Percentiles rank a stretch among this genome's conserved stretches.
Evolutionary conservation across 768 basidiomycete genomes (phyloP).

Genomic region (Austroboletus festivus): DNA sequence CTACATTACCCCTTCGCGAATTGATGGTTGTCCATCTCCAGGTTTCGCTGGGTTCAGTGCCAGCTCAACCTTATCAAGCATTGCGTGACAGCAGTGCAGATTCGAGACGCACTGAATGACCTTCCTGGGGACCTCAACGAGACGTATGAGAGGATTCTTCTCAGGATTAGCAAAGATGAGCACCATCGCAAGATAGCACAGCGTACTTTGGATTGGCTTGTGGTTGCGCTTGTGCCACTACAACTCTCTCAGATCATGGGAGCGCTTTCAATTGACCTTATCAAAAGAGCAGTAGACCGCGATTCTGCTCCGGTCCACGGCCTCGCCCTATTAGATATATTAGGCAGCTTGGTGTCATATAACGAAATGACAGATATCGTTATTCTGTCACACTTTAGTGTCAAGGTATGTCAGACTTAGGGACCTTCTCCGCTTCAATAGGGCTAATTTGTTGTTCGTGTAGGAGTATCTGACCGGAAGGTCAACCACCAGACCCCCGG

Average conservation of each 20-base stretch:
- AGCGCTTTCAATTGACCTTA: slow-evolving; percentile 11
- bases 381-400: slow-evolving; percentile 22
- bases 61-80: slow-evolving; percentile 14
- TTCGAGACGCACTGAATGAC: slow-evolving; percentile 13
- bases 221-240: slow-evolving; percentile 15
- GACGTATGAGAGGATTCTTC: slow-evolving; percentile 21
- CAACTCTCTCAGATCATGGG: slow-evolving; percentile 10
- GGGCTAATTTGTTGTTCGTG: not conserved
- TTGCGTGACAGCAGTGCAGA: slow-evolving; percentile 8
- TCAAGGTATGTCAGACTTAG: slow-evolving; percentile 13
- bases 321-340: slow-evolving; percentile 10
- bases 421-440: too few relatives aligned
- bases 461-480: slow-evolving; percentile 16
- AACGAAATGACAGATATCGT: slow-evolving; percentile 9
- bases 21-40: too few relatives aligned
- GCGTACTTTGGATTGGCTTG: slow-evolving; percentile 17
- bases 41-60: slow-evolving; percentile 26
- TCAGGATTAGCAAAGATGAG: not conserved
- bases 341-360: slow-evolving; percentile 14
- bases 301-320: slow-evolving; percentile 6
- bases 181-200: slow-evolving; percentile 10
- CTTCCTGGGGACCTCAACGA: slow-evolving; percentile 18
- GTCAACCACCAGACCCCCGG: not conserved
- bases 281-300: slow-evolving; percentile 1
- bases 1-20: too few relatives aligned